Evolutionary conservation across 163 green algal species (phyloP).

Genomic region (Smithsoniella earleae): DNA sequence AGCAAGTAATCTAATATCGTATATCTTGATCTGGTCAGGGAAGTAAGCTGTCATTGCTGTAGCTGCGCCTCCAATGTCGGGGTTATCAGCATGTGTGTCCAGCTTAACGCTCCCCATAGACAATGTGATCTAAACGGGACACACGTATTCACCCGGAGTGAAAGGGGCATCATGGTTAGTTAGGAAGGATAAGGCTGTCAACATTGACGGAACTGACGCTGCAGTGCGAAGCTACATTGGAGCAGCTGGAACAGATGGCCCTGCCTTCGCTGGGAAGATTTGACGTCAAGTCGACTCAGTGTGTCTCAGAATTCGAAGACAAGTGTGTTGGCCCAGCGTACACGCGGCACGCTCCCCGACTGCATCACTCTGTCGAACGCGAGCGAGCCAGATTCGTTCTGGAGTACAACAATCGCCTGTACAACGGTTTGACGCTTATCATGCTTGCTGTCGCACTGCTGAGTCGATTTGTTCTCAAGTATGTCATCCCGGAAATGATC

Average conservation of each 20-base stretch:
- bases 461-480: constrained; percentile 63
- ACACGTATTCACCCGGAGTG: too few species aligned
- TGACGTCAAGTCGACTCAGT: constrained; percentile 22
- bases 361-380: constrained; percentile 28
- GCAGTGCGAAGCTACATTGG: background rate
- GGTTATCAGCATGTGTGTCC: too few species aligned
- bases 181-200: too few species aligned
- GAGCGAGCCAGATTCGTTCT: constrained; percentile 47
- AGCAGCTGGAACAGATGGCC: background rate
- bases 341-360: too few species aligned
- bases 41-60: too few species aligned
- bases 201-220: too few species aligned
- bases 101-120: too few species aligned
- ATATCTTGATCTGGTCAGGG: too few species aligned
- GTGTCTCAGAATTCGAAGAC: constrained; percentile 13
- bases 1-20: too few species aligned
- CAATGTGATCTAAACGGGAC: too few species aligned
- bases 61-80: too few species aligned
- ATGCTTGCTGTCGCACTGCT: constrained; percentile 56
- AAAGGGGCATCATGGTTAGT: too few species aligned
- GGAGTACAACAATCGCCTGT: constrained; percentile 83
- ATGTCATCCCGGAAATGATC: constrained; percentile 51
- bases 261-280: constrained; percentile 30
- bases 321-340: constrained; percentile 46
- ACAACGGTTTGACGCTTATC: constrained; percentile 55